Base-by-base conservation (phyloP, 352 stramenopile species). In the Pseudoperonospora humuli region DNA sequence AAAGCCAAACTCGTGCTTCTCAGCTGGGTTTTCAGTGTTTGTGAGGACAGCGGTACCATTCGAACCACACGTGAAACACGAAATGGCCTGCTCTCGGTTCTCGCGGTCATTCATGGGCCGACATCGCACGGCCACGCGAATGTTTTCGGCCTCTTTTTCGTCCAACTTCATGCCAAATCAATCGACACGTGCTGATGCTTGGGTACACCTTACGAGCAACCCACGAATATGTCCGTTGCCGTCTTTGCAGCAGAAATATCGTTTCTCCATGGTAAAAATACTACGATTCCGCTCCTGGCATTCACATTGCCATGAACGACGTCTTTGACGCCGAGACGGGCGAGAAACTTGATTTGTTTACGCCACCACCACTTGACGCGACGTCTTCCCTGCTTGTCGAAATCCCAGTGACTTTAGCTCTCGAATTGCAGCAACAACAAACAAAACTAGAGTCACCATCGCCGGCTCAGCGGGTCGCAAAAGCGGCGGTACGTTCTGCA, bases 101-200 rank as follows among this genome's bases (percentile, higher is more conserved):
- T 97, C 88, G 24, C 83, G 85, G 19, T 86, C 61, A 45, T 87
- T 96, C 63, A 97, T 88, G n/a, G 87, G 89, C 3, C 89, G 81
- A 45, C 83, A 95, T 44, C 85, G 84, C 59, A 96, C 87, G 3
- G 89, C 87, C 24, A 96, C 89, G 44, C 82, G 79, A 49, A 96
- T 93, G 68, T 96, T 96, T 44, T 89, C 79, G 24, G 72, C 75
- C 43, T 91, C 76, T 45, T 87, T 84, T 38, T 85, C 72, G n/a
- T n/a, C n/a, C n/a, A n/a, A n/a, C n/a, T n/a, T n/a, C n/a, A n/a
- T n/a, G n/a, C n/a, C n/a, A n/a, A 50, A 34, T 25, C 21, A 19
- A 20, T 25, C 20, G 7, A 3, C 8, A 21, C 17, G 17, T 32
- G 25, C 7, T 46, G 9, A 28, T 27, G 7, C 24, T 28, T 28